These are phyloP conservation scores for Pseudopyricularia javanii DNA, from an alignment of 2,329 filamentous ascomycete genomes.

Conservation along the genomic window DNA sequence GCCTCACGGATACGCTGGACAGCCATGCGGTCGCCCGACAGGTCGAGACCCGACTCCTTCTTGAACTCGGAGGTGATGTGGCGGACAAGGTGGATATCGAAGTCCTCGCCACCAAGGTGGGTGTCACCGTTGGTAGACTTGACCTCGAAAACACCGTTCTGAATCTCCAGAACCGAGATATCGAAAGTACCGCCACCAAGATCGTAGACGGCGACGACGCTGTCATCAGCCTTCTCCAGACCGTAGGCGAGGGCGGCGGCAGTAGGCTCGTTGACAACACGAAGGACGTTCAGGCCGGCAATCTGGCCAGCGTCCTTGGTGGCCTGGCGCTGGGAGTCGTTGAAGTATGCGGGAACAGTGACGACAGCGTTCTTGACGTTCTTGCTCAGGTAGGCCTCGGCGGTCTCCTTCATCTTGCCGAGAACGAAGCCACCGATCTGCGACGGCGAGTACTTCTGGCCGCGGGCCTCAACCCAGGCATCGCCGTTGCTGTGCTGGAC, in stretches of 20 bases:
- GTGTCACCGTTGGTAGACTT: slow-evolving; percentile 99
- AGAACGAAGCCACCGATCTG: slow-evolving; percentile 95
- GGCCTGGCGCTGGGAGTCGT: slow-evolving; percentile 93
- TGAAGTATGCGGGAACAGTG: slow-evolving; percentile 96
- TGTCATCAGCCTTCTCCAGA: slow-evolving; percentile 86
- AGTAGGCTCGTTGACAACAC: slow-evolving; percentile 96
- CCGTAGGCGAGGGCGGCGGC: slow-evolving; percentile 92
- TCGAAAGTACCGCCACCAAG: slow-evolving; percentile 97
- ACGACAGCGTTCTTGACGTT: slow-evolving; percentile 91
- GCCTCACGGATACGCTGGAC: slow-evolving; percentile 98
- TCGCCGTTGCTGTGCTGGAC: slow-evolving; percentile 94
- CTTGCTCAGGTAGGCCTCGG: slow-evolving; percentile 84
- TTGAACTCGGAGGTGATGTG: slow-evolving; percentile 94
- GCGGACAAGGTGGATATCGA: slow-evolving; percentile 88
- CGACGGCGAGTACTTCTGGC: slow-evolving; percentile 94
- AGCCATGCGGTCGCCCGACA: slow-evolving; percentile 89
- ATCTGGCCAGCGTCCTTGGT: slow-evolving; percentile 98
- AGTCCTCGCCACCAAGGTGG: slow-evolving; percentile 95
- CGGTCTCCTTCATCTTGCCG: slow-evolving; percentile 99
- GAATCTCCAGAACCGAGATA: slow-evolving; percentile 95
- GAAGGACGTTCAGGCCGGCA: slow-evolving; percentile 87
- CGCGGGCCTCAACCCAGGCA: slow-evolving; percentile 88
- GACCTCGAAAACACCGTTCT: slow-evolving; percentile 96
- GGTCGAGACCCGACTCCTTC: slow-evolving; percentile 85
- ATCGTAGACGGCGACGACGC: slow-evolving; percentile 91